A percentile compares a stretch with the other conserved stretches of the same genome.
These are phyloP conservation scores for Pulveroboletus sp. DNA, from an alignment of 768 basidiomycete species.

Conservation along the genomic window DNA sequence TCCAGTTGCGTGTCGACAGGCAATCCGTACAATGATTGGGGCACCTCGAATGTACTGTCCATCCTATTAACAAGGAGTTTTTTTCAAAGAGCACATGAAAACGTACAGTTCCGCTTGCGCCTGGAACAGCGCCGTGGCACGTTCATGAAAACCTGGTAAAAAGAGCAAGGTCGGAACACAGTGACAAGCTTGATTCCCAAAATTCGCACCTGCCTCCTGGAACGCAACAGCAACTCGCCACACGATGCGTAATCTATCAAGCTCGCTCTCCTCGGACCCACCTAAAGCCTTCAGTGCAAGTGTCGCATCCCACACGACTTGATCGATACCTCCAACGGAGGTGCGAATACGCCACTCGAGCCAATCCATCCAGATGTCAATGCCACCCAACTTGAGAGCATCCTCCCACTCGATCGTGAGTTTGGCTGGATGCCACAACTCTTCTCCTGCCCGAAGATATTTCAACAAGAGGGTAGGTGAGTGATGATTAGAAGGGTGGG, in stretches of 20 bases:
- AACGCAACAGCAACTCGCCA: slow-evolving; percentile 67
- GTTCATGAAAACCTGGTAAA: slow-evolving; percentile 62
- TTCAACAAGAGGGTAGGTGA: slow-evolving; percentile 53
- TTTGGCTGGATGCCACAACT: slow-evolving; percentile 59
- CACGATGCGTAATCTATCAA: slow-evolving; percentile 54
- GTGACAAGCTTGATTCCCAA: not conserved
- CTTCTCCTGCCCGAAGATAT: slow-evolving; percentile 69
- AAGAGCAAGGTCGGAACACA: slow-evolving; percentile 1
- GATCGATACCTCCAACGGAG: slow-evolving; percentile 44
- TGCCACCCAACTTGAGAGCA: slow-evolving; percentile 47
- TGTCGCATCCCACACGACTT: slow-evolving; percentile 47
- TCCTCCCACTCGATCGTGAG: slow-evolving; percentile 64
- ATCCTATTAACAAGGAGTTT: slow-evolving; percentile 5
- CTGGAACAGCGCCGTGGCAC: slow-evolving; percentile 74
- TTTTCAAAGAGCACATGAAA: not conserved
- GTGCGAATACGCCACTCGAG: slow-evolving; percentile 66
- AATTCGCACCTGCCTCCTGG: slow-evolving; percentile 57
- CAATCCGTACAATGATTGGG: slow-evolving; percentile 38
- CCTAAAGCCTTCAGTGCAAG: slow-evolving; percentile 43
- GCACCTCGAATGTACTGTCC: slow-evolving; percentile 54
- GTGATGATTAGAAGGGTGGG: slow-evolving; percentile 45
- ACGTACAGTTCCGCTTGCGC: slow-evolving; percentile 79
- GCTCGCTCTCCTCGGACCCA: slow-evolving; percentile 41
- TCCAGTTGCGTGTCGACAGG: slow-evolving; percentile 49
- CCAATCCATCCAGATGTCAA: slow-evolving; percentile 75